phyloP scores from a whole-genome alignment of 2,329 filamentous ascomycete species.

The Phialophora chinensis region DNA sequence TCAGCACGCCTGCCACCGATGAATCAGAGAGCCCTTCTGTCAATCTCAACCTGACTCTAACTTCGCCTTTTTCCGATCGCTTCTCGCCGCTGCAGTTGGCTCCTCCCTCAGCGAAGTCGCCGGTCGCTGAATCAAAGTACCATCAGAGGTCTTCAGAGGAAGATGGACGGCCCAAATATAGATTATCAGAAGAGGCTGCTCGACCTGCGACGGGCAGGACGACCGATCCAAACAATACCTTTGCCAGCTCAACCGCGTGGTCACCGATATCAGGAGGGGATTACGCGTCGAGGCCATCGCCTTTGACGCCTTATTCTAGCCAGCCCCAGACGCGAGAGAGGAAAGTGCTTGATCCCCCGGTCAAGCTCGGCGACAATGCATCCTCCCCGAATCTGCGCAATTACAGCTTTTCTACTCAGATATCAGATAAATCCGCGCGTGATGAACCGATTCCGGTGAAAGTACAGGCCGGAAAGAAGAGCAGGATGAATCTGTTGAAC shows the following conservation, averaged over 20 bases:
- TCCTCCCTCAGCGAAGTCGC: constrained; percentile 7
- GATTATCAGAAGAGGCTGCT: constrained; percentile 27
- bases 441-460: constrained; percentile 37
- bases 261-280: constrained; percentile 7
- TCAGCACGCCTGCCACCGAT: constrained; percentile 30
- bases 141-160: constrained; percentile 35
- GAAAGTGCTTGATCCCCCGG: constrained; percentile 23
- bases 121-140: constrained; percentile 13
- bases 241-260: not conserved
- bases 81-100: constrained; percentile 16
- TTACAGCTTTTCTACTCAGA: constrained; percentile 28
- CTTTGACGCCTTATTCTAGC: constrained; percentile 10
- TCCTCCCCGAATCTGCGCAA: constrained; percentile 31
- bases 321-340: constrained; percentile 16
- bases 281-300: constrained; percentile 16
- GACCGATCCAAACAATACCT: constrained; percentile 18
- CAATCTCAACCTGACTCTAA: constrained; percentile 25
- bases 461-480: constrained; percentile 53
- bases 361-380: constrained; percentile 24
- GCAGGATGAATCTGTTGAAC: constrained; percentile 62
- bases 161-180: constrained; percentile 24
- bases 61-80: constrained; percentile 28
- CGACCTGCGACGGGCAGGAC: constrained; percentile 36
- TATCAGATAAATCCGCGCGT: constrained; percentile 13
- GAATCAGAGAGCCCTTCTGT: constrained; percentile 35